Conservation (phyloP, 2,329 filamentous ascomycete species). For the Cercospora zeae-maydis region DNA sequence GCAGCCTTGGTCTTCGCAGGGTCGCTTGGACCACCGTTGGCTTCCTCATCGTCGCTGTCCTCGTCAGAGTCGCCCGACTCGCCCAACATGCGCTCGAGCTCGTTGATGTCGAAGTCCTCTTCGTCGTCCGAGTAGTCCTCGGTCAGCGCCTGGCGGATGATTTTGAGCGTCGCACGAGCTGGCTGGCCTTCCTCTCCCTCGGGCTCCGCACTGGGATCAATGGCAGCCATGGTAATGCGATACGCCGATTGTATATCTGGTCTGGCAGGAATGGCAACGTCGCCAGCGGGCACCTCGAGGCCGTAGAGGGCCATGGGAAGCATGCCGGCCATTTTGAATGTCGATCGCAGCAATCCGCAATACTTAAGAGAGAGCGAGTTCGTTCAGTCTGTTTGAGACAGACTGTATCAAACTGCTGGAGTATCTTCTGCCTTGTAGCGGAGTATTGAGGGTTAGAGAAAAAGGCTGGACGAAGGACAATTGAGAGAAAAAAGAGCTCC, state of each 20-base stretch:
- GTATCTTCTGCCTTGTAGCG: background rate
- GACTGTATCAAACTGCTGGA: background rate
- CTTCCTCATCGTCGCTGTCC: constrained; percentile 65
- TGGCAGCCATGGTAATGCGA: constrained; percentile 96
- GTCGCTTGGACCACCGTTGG: constrained; percentile 87
- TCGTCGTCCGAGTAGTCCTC: constrained; percentile 65
- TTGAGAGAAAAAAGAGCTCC: constrained; percentile 5
- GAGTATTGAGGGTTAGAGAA: background rate
- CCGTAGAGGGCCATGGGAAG: constrained; percentile 76
- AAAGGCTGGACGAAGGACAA: background rate
- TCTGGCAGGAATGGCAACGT: constrained; percentile 74
- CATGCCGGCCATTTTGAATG: constrained; percentile 27
- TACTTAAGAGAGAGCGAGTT: constrained; percentile 6
- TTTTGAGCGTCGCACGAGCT: constrained; percentile 81
- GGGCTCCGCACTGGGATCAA: constrained; percentile 76
- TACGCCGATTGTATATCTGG: constrained; percentile 81
- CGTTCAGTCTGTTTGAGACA: constrained; percentile 16
- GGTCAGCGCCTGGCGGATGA: constrained; percentile 69
- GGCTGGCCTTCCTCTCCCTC: constrained; percentile 45
- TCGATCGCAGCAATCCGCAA: background rate
- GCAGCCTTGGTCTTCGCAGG: constrained; percentile 86
- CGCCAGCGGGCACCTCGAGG: constrained; percentile 82
- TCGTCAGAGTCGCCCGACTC: constrained; percentile 54
- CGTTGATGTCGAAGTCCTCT: constrained; percentile 51
- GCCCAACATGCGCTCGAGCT: constrained; percentile 52